A percentile compares a stretch with the other conserved stretches of the same genome.
Conservation (phyloP, 2,329 filamentous ascomycete genomes). For the Neonectria coccinea region DNA sequence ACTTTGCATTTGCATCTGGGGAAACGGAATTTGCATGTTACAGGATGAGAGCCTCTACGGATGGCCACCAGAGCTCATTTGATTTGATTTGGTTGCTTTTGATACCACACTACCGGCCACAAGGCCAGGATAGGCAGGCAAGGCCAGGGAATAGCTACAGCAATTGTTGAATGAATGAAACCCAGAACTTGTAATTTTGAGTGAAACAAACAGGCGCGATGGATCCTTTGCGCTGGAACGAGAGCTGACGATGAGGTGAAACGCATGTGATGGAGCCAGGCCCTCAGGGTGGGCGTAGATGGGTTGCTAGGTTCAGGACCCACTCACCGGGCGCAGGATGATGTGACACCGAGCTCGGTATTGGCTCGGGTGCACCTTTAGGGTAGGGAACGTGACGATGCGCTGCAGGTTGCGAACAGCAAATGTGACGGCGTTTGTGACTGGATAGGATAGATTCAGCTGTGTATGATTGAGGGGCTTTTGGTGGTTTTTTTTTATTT, state of each 20-base stretch:
- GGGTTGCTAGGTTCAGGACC: conserved; percentile 3
- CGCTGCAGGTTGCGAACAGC: not conserved
- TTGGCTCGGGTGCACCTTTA: not conserved
- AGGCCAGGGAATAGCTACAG: conserved; percentile 38
- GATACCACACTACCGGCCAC: conserved; percentile 43
- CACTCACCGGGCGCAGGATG: conserved; percentile 19
- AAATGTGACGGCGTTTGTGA: not conserved
- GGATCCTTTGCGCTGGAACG: conserved; percentile 4
- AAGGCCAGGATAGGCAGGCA: conserved; percentile 38
- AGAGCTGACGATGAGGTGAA: conserved; percentile 19
- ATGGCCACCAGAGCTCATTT: conserved; percentile 40
- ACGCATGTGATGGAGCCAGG: conserved; percentile 23
- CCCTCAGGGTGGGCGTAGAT: conserved; percentile 5
- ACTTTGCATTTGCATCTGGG: conserved; percentile 41
- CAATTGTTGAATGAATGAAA: conserved; percentile 34
- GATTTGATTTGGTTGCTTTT: conserved; percentile 41
- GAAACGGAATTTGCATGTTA: conserved; percentile 43
- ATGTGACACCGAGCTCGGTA: conserved; percentile 16
- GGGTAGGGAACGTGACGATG: conserved; percentile 11
- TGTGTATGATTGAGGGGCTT: not conserved
- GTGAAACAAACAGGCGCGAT: conserved; percentile 12
- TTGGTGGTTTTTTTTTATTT: too few relatives aligned
- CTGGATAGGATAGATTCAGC: not conserved
- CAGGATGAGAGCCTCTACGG: conserved; percentile 35
- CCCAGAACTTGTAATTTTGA: not conserved